Evolutionary conservation across 2,329 filamentous ascomycete genomes (phyloP).

Genomic region (Thelonectria discophora): DNA sequence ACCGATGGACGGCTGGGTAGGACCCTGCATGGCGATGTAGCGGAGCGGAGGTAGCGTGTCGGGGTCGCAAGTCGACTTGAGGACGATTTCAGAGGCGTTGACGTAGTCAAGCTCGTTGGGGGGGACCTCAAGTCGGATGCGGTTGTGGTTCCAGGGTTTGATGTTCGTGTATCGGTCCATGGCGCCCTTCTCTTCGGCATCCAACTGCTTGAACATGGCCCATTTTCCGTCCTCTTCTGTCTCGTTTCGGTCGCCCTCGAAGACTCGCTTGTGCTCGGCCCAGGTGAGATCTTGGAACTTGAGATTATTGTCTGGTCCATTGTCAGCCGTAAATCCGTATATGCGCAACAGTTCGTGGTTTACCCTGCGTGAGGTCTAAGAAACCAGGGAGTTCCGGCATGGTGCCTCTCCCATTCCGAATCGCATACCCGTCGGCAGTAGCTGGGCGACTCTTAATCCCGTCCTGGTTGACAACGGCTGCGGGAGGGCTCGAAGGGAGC

Average conservation of each 20-base stretch:
- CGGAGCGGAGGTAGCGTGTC: constrained; percentile 53
- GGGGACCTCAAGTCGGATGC: constrained; percentile 81
- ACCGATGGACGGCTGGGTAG: constrained; percentile 76
- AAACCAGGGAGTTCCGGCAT: constrained; percentile 50
- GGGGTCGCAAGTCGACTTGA: constrained; percentile 56
- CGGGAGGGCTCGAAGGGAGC: constrained; percentile 42
- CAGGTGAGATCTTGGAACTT: constrained; percentile 64
- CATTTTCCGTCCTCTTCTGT: constrained; percentile 45
- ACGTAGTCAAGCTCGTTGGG: constrained; percentile 79
- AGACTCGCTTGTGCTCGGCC: constrained; percentile 60
- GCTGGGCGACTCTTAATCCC: constrained; percentile 42
- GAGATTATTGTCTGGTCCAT: constrained; percentile 54
- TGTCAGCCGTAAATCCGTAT: constrained; percentile 1
- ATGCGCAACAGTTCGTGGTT: constrained; percentile 18
- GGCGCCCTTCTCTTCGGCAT: constrained; percentile 41
- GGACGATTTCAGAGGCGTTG: constrained; percentile 77
- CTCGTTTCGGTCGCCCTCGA: constrained; percentile 51
- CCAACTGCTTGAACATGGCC: constrained; percentile 48
- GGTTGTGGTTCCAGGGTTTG: constrained; percentile 87
- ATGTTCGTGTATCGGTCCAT: constrained; percentile 92
- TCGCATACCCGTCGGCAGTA: constrained; percentile 31
- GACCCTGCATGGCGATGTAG: constrained; percentile 95
- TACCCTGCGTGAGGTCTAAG: constrained; percentile 51
- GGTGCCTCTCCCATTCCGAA: constrained; percentile 27
- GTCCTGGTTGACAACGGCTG: constrained; percentile 50